Percentiles rank a stretch among this genome's conserved stretches.
These are phyloP conservation scores for Astrothelium subdiscretum DNA, from an alignment of 495 filamentous ascomycete genomes.

Conservation along the genomic window DNA sequence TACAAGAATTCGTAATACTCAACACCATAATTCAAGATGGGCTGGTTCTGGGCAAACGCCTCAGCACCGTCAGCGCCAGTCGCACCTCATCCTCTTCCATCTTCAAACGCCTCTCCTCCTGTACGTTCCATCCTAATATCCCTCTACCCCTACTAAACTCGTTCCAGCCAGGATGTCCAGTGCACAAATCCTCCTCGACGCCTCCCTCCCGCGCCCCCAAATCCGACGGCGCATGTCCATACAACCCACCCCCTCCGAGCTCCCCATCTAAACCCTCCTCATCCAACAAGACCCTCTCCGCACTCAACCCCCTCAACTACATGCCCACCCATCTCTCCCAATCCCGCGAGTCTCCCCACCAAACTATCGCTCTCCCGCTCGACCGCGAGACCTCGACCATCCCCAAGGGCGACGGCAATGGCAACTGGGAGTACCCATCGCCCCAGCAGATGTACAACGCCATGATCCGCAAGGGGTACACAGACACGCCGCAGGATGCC, in stretches of 20 bases:
- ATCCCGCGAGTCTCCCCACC: slow-evolving; percentile 50
- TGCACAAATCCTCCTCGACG: slow-evolving; percentile 57
- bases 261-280: slow-evolving; percentile 22
- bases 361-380: slow-evolving; percentile 60
- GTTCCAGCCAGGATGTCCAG: slow-evolving; percentile 71
- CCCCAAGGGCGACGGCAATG: slow-evolving; percentile 58
- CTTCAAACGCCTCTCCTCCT: slow-evolving; percentile 44
- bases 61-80: slow-evolving; percentile 30
- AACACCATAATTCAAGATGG: slow-evolving; percentile 46
- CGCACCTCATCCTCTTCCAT: slow-evolving; percentile 34
- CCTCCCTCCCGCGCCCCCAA: slow-evolving; percentile 28
- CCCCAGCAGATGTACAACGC: slow-evolving; percentile 99
- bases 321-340: slow-evolving; percentile 86
- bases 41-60: slow-evolving; percentile 96
- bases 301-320: slow-evolving; percentile 87
- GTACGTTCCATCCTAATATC: slow-evolving; percentile 40
- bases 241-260: slow-evolving; percentile 28
- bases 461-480: slow-evolving; percentile 87
- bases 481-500: slow-evolving; percentile 80
- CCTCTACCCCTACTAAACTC: slow-evolving; percentile 23
- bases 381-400: slow-evolving; percentile 76
- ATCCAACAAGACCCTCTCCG: slow-evolving; percentile 45
- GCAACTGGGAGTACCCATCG: slow-evolving; percentile 94
- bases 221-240: slow-evolving; percentile 38
- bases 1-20: background rate